Percentiles rank a stretch among this genome's conserved stretches.
Conservation (phyloP, 2,329 filamentous ascomycete species). For the Cryphonectria radicalis region DNA sequence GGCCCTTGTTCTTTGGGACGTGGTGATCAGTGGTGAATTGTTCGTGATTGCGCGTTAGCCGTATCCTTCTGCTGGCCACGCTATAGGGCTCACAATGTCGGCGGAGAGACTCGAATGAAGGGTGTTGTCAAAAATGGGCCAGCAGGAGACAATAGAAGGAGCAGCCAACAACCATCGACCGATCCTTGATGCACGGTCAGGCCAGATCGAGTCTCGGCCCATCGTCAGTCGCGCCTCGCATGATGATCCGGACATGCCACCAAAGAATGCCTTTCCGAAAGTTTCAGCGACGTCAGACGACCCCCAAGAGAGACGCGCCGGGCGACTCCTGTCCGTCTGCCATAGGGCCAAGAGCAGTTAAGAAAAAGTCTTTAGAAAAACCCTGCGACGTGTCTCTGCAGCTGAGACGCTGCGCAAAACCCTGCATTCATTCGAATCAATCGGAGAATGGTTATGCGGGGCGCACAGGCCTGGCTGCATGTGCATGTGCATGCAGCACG, state of each 20-base stretch:
- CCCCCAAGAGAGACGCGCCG: background rate
- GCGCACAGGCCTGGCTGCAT: constrained; percentile 1
- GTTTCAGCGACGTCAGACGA: constrained; percentile 6
- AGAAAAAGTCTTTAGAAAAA: background rate
- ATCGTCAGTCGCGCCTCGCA: background rate
- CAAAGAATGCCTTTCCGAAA: background rate
- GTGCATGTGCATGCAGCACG: constrained; percentile 3
- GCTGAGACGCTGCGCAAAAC: constrained; percentile 1
- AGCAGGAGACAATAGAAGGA: background rate
- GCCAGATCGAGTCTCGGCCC: background rate
- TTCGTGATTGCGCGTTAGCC: background rate
- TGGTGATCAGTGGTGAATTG: background rate
- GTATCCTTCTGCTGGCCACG: background rate
- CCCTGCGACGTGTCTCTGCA: constrained; percentile 6
- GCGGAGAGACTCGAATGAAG: background rate
- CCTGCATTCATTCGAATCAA: background rate
- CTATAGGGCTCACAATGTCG: background rate
- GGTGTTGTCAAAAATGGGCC: background rate
- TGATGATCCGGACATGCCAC: background rate
- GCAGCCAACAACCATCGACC: background rate
- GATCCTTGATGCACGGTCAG: background rate
- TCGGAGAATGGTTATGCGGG: constrained; percentile 1
- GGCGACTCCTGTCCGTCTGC: background rate
- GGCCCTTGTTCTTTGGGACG: no score
- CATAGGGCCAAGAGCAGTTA: background rate